Percentiles rank a stretch among this genome's conserved stretches.
These are phyloP conservation scores for Cercospora sp. DNA, from an alignment of 2,329 filamentous ascomycete genomes.

Conservation along the genomic window DNA sequence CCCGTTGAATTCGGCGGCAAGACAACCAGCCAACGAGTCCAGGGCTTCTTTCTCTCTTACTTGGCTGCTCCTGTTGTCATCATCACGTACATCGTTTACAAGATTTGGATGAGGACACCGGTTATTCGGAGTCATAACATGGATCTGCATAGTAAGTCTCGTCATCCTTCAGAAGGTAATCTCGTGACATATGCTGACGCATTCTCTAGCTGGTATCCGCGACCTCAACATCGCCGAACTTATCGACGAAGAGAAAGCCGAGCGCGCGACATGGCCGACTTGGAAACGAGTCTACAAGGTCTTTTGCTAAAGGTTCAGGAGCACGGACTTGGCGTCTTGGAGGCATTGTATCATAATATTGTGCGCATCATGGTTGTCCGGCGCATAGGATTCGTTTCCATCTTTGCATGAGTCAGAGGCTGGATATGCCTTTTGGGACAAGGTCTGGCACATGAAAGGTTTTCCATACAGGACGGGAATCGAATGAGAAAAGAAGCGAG, in stretches of 20 bases:
- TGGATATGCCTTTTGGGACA: not conserved
- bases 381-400: not conserved
- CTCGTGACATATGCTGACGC: not conserved
- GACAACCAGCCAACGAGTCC: slow-evolving; percentile 21
- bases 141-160: slow-evolving; percentile 34
- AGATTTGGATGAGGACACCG: slow-evolving; percentile 32
- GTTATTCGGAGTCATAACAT: slow-evolving; percentile 71
- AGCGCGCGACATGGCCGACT: slow-evolving; percentile 57
- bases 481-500: not conserved
- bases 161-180: not conserved
- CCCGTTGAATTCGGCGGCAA: slow-evolving; percentile 54
- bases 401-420: not conserved
- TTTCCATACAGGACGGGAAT: not conserved
- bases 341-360: not conserved
- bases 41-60: slow-evolving; percentile 36
- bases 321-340: not conserved
- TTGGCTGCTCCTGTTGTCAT: slow-evolving; percentile 39
- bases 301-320: slow-evolving; percentile 42
- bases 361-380: not conserved
- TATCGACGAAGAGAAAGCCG: slow-evolving; percentile 75
- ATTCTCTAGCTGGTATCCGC: slow-evolving; percentile 78
- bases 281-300: slow-evolving; percentile 54
- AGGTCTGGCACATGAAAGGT: not conserved
- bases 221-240: slow-evolving; percentile 80
- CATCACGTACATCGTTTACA: slow-evolving; percentile 37